These are phyloP conservation scores for Ogataea nonfermentans DNA, from an alignment of 805 yeast genomes.

Conservation along the genomic window DNA sequence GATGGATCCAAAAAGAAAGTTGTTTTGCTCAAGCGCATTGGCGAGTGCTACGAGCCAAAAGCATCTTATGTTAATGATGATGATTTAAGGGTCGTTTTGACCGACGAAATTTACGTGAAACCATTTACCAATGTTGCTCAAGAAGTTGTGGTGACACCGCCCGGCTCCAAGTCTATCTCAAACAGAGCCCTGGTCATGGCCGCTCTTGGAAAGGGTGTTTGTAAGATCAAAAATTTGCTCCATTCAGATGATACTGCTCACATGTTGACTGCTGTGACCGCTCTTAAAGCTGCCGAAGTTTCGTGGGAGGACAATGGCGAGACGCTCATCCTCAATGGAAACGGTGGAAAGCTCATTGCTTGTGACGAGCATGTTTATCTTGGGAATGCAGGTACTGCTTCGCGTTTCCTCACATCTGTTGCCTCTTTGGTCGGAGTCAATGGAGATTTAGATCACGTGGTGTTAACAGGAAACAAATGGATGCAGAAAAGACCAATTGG, in stretches of 20 bases:
- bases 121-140: conserved; percentile 46
- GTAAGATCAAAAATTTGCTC: conserved; percentile 77
- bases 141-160: conserved; percentile 64
- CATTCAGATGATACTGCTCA: conserved; percentile 97
- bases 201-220: conserved; percentile 83
- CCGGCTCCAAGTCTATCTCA: conserved; percentile 96
- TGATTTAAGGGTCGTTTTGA: conserved; percentile 75
- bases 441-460: conserved; percentile 42
- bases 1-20: conserved; percentile 89
- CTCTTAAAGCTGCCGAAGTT: conserved; percentile 77
- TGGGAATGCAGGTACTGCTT: conserved; percentile 98
- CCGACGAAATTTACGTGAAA: conserved; percentile 74
- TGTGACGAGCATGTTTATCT: conserved; percentile 70
- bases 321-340: conserved; percentile 79
- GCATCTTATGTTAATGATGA: conserved; percentile 84
- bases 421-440: conserved; percentile 74
- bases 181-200: conserved; percentile 93
- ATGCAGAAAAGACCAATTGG: conserved; percentile 98
- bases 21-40: conserved; percentile 79
- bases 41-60: conserved; percentile 81
- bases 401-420: conserved; percentile 89
- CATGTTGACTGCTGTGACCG: conserved; percentile 84
- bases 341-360: conserved; percentile 74
- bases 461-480: conserved; percentile 89
- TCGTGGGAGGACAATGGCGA: conserved; percentile 87